These are phyloP conservation scores for Aegle marmelos DNA, from an alignment of 345 rosid species.

Conservation along the genomic window DNA sequence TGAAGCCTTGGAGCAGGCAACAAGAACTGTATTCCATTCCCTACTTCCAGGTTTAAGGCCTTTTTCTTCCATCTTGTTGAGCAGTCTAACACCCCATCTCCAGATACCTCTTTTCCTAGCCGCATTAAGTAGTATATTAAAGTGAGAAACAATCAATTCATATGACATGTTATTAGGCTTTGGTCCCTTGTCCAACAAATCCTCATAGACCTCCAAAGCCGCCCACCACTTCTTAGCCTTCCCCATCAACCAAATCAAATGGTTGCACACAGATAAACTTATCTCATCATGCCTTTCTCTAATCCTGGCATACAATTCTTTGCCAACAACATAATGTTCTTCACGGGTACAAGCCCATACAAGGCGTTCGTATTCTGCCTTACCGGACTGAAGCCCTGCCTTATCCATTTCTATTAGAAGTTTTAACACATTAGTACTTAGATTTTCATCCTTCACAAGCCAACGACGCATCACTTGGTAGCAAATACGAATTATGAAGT, in stretches of 20 bases:
- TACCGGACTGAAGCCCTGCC: slow-evolving; percentile 46
- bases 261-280: slow-evolving; percentile 91
- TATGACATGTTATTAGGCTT: slow-evolving; percentile 71
- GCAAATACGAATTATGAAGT: slow-evolving; percentile 64
- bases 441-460: slow-evolving; percentile 59
- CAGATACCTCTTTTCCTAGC: slow-evolving; percentile 82
- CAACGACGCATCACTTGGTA: slow-evolving; percentile 84
- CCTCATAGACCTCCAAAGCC: slow-evolving; percentile 89
- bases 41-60: slow-evolving; percentile 77
- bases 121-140: slow-evolving; percentile 63
- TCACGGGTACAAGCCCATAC: slow-evolving; percentile 91
- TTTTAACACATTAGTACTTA: slow-evolving; percentile 52
- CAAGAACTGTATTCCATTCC: slow-evolving; percentile 85
- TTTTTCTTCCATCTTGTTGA: slow-evolving; percentile 85
- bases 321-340: slow-evolving; percentile 64
- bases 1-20: slow-evolving; percentile 88
- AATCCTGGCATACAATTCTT: slow-evolving; percentile 66
- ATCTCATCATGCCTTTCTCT: slow-evolving; percentile 59
- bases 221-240: slow-evolving; percentile 98
- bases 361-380: slow-evolving; percentile 75
- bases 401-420: slow-evolving; percentile 69
- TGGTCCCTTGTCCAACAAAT: slow-evolving; percentile 82
- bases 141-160: slow-evolving; percentile 74
- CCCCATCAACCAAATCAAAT: slow-evolving; percentile 92
- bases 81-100: slow-evolving; percentile 82